A percentile compares a stretch with the other conserved stretches of the same genome.
phyloP scores from a whole-genome alignment of 345 rosid species.

The Pistacia atlantica region DNA sequence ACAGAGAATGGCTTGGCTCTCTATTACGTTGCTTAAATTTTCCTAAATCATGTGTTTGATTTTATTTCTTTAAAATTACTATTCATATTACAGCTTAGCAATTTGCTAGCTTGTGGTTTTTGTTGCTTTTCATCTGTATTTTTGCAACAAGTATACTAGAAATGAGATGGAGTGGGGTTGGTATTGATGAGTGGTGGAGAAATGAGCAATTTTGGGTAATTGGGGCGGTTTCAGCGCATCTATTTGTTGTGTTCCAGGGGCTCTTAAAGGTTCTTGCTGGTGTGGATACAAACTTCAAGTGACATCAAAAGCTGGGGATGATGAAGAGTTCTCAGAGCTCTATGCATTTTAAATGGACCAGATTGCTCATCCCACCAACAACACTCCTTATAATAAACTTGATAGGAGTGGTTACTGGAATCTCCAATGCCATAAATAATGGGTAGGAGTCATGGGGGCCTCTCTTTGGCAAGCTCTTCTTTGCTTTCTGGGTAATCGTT shows the following conservation, averaged over 20 bases:
- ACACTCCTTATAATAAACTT: conserved; percentile 59
- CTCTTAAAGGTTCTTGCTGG: conserved; percentile 67
- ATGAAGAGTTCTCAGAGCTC: conserved; percentile 54
- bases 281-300: conserved; percentile 58
- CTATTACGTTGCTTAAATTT: not conserved
- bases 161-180: conserved; percentile 72
- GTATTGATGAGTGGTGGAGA: conserved; percentile 83
- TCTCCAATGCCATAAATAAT: conserved; percentile 60
- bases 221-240: conserved; percentile 64
- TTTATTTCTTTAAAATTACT: not conserved
- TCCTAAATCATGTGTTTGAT: not conserved
- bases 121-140: conserved; percentile 65
- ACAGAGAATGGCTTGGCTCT: not conserved
- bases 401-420: conserved; percentile 61
- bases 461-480: conserved; percentile 64
- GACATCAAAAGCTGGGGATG: conserved; percentile 63
- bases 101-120: conserved; percentile 57
- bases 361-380: conserved; percentile 63
- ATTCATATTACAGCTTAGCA: conserved; percentile 48
- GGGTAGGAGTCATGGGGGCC: conserved; percentile 79
- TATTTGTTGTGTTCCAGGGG: conserved; percentile 61
- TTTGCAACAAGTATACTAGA: conserved; percentile 65
- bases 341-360: conserved; percentile 66
- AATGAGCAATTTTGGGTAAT: conserved; percentile 80
- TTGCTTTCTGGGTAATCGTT: conserved; percentile 69